Evolutionary conservation across 2,329 filamentous ascomycete genomes (phyloP).

Genomic region (Ramularia endophylla): DNA sequence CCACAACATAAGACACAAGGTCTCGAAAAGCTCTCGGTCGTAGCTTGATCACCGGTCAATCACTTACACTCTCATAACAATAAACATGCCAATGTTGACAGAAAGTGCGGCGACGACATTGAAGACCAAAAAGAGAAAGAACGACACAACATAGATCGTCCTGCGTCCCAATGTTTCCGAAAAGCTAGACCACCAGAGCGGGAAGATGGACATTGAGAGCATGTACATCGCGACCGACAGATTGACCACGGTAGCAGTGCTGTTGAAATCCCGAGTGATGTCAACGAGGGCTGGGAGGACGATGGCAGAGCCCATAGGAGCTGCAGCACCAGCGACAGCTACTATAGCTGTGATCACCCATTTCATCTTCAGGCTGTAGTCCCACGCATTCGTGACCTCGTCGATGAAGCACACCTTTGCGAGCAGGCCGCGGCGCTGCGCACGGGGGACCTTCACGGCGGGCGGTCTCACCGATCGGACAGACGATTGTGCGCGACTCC

Average conservation of each 20-base stretch:
- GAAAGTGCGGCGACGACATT: slow-evolving; percentile 64
- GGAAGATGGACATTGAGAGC: slow-evolving; percentile 73
- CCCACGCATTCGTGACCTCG: slow-evolving; percentile 69
- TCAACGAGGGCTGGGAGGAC: slow-evolving; percentile 68
- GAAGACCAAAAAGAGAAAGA: slow-evolving; percentile 65
- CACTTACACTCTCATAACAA: slow-evolving; percentile 60
- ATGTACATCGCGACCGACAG: slow-evolving; percentile 74
- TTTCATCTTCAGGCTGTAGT: slow-evolving; percentile 69
- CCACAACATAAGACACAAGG: too few species aligned
- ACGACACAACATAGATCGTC: slow-evolving; percentile 72
- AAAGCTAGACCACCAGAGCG: slow-evolving; percentile 81
- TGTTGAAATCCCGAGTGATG: slow-evolving; percentile 57
- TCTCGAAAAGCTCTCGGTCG: too few species aligned
- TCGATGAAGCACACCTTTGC: slow-evolving; percentile 65
- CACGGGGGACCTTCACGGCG: slow-evolving; percentile 43
- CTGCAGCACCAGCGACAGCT: slow-evolving; percentile 68
- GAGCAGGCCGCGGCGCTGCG: slow-evolving; percentile 64
- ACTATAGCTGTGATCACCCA: slow-evolving; percentile 79
- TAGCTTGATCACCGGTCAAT: too few species aligned
- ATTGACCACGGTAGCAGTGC: slow-evolving; percentile 63
- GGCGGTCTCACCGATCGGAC: slow-evolving; percentile 21
- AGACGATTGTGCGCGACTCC: slow-evolving; percentile 23
- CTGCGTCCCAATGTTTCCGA: slow-evolving; percentile 66
- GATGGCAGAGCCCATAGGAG: slow-evolving; percentile 78
- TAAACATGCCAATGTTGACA: slow-evolving; percentile 66